Evolutionary conservation across 2,329 filamentous ascomycete genomes (phyloP).

Genomic region (Talaromyces sp.): DNA sequence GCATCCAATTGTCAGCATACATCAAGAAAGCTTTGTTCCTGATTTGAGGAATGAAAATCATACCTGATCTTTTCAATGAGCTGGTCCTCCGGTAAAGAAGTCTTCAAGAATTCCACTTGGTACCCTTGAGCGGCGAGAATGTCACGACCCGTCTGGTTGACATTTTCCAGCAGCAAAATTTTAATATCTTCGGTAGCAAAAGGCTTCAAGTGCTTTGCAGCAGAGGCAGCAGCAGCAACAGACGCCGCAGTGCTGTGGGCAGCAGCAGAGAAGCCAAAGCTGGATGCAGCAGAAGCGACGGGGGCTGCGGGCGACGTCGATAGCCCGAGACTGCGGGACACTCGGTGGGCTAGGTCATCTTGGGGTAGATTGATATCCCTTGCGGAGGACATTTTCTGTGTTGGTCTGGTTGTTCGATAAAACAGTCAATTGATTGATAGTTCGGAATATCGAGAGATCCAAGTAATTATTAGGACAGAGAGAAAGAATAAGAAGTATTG

Average conservation of each 20-base stretch:
- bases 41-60: slow-evolving; percentile 26
- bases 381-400: slow-evolving; percentile 27
- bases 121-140: slow-evolving; percentile 85
- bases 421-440: background rate
- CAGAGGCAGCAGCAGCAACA: slow-evolving; percentile 28
- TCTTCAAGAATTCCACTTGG: slow-evolving; percentile 89
- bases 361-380: slow-evolving; percentile 33
- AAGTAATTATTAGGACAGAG: background rate
- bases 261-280: slow-evolving; percentile 53
- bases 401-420: background rate
- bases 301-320: slow-evolving; percentile 72
- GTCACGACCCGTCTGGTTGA: slow-evolving; percentile 83
- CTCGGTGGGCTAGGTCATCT: slow-evolving; percentile 37
- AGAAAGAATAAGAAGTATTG: background rate
- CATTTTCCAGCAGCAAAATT: slow-evolving; percentile 91
- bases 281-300: slow-evolving; percentile 70
- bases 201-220: slow-evolving; percentile 78
- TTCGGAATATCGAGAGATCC: background rate
- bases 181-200: slow-evolving; percentile 96
- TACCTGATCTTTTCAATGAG: slow-evolving; percentile 95
- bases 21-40: background rate
- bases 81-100: slow-evolving; percentile 84
- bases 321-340: slow-evolving; percentile 62
- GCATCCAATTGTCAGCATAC: slow-evolving; percentile 20
- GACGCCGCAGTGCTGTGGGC: slow-evolving; percentile 40